Base-by-base conservation (phyloP, 306 rosid genomes). In the Vigna nakashimae region DNA sequence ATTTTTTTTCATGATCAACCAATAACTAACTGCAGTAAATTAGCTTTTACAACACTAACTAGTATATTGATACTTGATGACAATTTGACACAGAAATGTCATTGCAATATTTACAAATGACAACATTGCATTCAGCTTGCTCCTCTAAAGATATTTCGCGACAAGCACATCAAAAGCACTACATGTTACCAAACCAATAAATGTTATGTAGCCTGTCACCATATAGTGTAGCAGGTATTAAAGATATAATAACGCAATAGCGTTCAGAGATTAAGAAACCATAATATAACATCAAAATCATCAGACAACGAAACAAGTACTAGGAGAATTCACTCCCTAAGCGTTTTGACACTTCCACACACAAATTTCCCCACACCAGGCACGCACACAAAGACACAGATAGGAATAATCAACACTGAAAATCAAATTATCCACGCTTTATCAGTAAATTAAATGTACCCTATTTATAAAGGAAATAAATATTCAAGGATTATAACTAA, bases 371-470 rank as follows among this genome's bases (percentile, higher is more conserved):
- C 24, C 46, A 26, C 49, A 56, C 2, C 6, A 60, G 50, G 20
- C 16, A 77, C 43, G 40, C 40, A 57, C 7, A 34, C 5, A 15
- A 22, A 50, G 6, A 50, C 7, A 34, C 6, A 20, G 57, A 69
- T 3, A 49, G 17, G 32, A 3, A 53, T 7, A 73, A 40, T 77
- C 46, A 77, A 59, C 43, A 73, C 20, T 73, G 50, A 49, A 66
- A 51, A 45, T 60, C 13, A 55, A 22, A 32, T 56, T 34, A 42
- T n/a, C 56, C 68, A 53, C 4, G 22, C 72, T 18, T n/a, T 14
- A 20, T 65, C 64, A 15, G 62, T 2, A 46, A 74, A 74, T 36
- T 48, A 57, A 80, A 65, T 50, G 42, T 59, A 69, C 59, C 71
- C 46, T 69, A 40, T 22, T 48, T n/a, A 49, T 5, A 15, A 49